These are phyloP conservation scores for Cyclotella baltica DNA, from an alignment of 108 stramenopile genomes.

Conservation along the genomic window DNA sequence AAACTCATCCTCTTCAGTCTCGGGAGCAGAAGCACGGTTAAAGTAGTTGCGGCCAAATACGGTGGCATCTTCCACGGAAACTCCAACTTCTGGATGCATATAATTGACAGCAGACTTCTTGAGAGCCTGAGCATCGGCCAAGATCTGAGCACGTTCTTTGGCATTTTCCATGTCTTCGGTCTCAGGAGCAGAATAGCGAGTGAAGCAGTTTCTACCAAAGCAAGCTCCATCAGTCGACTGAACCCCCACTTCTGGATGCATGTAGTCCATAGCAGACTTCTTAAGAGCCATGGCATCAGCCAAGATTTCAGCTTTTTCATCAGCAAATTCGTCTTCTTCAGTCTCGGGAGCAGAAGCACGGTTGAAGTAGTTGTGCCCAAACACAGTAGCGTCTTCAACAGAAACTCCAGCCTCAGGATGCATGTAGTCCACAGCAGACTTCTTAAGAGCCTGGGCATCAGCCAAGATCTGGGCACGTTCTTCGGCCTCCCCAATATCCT, in stretches of 20 bases:
- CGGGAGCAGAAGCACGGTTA: slow-evolving; percentile 53
- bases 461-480: no score
- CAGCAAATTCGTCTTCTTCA: slow-evolving; percentile 62
- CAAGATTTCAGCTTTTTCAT: slow-evolving; percentile 73
- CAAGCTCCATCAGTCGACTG: not conserved
- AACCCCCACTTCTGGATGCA: slow-evolving; percentile 34
- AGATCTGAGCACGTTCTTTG: slow-evolving; percentile 72
- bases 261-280: slow-evolving; percentile 29
- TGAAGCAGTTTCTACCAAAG: slow-evolving; percentile 43
- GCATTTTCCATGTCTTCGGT: slow-evolving; percentile 63
- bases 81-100: slow-evolving; percentile 34
- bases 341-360: no score
- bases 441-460: no score
- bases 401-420: no score
- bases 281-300: slow-evolving; percentile 60
- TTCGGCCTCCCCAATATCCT: no score
- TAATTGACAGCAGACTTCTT: slow-evolving; percentile 32
- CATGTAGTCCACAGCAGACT: no score
- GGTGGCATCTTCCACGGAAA: not conserved
- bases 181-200: slow-evolving; percentile 57
- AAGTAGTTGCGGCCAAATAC: slow-evolving; percentile 47
- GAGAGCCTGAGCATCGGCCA: slow-evolving; percentile 63
- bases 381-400: no score
- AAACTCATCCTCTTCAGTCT: slow-evolving; percentile 64
- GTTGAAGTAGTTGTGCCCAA: no score